Conservation (phyloP, 2,329 filamentous ascomycete species). For the Thielaviopsis ethacetica region DNA sequence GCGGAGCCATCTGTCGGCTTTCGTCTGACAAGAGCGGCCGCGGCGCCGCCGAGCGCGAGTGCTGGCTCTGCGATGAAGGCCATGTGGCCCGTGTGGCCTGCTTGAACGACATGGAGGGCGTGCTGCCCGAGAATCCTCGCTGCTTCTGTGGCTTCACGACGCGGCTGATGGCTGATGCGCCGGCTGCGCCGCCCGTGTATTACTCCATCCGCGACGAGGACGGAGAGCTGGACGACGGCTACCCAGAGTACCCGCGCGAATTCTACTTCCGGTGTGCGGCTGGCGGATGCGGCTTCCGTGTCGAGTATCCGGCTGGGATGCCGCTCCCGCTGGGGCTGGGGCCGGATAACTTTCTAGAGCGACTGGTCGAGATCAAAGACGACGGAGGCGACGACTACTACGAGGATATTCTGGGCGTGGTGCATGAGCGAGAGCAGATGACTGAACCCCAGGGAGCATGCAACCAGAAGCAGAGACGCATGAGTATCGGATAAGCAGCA, state of each 20-base stretch:
- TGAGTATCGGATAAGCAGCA: not conserved
- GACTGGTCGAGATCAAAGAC: not conserved
- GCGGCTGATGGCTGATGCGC: not conserved
- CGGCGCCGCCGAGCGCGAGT: not conserved
- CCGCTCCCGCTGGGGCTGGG: not conserved
- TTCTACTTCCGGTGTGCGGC: conserved; percentile 9
- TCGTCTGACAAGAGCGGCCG: not conserved
- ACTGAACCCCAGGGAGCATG: not conserved
- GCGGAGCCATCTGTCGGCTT: conserved; percentile 1
- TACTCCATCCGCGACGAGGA: not conserved
- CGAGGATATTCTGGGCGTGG: conserved; percentile 7
- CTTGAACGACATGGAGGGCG: conserved; percentile 7
- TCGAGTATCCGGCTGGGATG: conserved; percentile 3
- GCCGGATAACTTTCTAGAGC: conserved; percentile 1
- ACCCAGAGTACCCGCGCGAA: not conserved
- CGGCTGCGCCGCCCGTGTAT: not conserved
- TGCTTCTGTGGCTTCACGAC: conserved; percentile 10
- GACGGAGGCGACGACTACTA: conserved; percentile 9
- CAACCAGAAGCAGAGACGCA: not conserved
- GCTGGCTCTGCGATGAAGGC: conserved; percentile 2
- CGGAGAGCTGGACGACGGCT: not conserved
- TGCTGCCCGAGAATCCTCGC: conserved; percentile 11
- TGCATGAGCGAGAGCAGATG: not conserved
- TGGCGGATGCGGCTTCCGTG: conserved; percentile 6
- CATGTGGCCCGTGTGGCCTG: conserved; percentile 3